Evolutionary conservation across 1,284 basidiomycete genomes (phyloP).

Genomic region (Retiboletus fuscus): DNA sequence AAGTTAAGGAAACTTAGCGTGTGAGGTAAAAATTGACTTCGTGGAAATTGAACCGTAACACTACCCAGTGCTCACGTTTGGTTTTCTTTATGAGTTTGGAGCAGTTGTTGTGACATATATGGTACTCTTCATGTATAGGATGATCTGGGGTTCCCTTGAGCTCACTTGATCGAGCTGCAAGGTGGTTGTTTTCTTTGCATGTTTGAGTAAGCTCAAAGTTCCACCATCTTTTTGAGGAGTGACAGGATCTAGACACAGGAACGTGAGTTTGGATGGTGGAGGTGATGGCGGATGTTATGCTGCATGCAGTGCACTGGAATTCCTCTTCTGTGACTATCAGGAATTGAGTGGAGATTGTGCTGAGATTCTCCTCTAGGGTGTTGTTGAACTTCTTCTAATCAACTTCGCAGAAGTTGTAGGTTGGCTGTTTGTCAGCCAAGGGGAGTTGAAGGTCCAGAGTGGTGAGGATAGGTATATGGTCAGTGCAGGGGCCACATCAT

Average conservation of each 20-base stretch:
- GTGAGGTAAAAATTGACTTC: too few species aligned
- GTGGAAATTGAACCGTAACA: too few species aligned
- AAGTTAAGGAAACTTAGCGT: too few species aligned
- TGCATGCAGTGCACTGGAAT: conserved; percentile 15
- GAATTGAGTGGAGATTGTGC: too few species aligned
- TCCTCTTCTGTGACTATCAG: conserved; percentile 19
- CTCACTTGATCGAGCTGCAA: not conserved
- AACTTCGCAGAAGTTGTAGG: not conserved
- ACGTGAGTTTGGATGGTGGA: conserved; percentile 22
- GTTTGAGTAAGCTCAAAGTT: conserved; percentile 33
- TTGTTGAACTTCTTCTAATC: conserved; percentile 11
- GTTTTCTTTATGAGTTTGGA: not conserved
- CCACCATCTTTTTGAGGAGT: conserved; percentile 18
- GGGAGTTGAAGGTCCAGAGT: not conserved
- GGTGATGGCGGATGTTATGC: not conserved
- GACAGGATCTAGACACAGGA: conserved; percentile 35
- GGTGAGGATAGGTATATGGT: conserved; percentile 23
- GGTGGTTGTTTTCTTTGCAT: conserved; percentile 38
- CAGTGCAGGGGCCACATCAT: not conserved
- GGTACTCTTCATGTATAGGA: not conserved
- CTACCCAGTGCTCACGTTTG: not conserved
- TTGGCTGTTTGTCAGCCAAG: not conserved
- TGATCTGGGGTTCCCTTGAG: not conserved
- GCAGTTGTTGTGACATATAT: not conserved
- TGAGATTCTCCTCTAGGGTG: not conserved